Conservation (phyloP, 139 green algal genomes). For the Chlorokybus atmophyticus region DNA sequence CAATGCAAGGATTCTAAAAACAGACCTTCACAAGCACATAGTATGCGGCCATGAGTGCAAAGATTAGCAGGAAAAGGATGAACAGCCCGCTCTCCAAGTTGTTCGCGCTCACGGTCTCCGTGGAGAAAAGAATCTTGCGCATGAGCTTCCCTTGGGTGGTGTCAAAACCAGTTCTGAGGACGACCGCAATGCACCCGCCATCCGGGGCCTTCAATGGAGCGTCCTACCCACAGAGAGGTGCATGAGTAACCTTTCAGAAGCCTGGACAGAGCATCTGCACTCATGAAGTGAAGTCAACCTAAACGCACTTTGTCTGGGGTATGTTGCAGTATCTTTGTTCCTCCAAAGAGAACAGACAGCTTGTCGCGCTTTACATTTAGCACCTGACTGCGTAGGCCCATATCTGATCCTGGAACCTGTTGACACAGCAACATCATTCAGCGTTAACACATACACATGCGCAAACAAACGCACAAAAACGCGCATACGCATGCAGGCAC, state of each 20-base stretch:
- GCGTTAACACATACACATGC: no score
- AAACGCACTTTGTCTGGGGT: slow-evolving; percentile 35
- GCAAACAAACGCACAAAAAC: no score
- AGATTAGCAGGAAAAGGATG: slow-evolving; percentile 94
- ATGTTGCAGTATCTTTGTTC: slow-evolving; percentile 71
- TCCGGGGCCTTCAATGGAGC: slow-evolving; percentile 39
- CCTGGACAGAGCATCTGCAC: no score
- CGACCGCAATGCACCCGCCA: slow-evolving; percentile 73
- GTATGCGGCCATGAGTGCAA: slow-evolving; percentile 67
- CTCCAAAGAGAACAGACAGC: slow-evolving; percentile 78
- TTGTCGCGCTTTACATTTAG: slow-evolving; percentile 72
- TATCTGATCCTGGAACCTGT: no score
- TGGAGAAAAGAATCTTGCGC: slow-evolving; percentile 93
- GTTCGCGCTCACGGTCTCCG: slow-evolving; percentile 74
- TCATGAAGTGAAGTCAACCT: no score
- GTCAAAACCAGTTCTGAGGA: slow-evolving; percentile 92
- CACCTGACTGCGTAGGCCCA: no score
- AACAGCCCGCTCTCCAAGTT: slow-evolving; percentile 84
- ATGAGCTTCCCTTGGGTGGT: slow-evolving; percentile 88
- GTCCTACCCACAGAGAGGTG: slow-evolving; percentile 11
- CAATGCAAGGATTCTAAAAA: no score
- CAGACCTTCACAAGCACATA: slow-evolving; percentile 74
- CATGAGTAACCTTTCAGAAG: no score
- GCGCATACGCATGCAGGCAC: neutral
- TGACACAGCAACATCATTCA: no score